These are phyloP conservation scores for Annulohypoxylon moriforme DNA, from an alignment of 495 filamentous ascomycete species.

Conservation along the genomic window DNA sequence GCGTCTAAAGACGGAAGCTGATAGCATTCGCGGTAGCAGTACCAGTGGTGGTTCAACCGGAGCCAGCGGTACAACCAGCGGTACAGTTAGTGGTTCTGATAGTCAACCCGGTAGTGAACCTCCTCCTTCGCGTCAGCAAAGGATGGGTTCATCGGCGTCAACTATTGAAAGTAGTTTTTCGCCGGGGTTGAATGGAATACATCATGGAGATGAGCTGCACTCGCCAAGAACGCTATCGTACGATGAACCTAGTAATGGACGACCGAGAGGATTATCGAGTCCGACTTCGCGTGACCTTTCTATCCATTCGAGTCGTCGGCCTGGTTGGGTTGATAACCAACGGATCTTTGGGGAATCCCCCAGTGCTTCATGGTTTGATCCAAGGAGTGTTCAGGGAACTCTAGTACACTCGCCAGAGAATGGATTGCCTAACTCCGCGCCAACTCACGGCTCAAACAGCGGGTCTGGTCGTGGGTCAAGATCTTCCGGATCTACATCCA, in stretches of 20 bases:
- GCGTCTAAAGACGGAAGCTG: slow-evolving; percentile 51
- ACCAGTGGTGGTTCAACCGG: slow-evolving; percentile 50
- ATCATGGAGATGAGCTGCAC: slow-evolving; percentile 51
- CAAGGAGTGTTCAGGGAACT: slow-evolving; percentile 34
- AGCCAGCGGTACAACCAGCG: slow-evolving; percentile 54
- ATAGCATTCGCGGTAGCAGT: slow-evolving; percentile 47
- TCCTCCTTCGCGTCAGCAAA: slow-evolving; percentile 53
- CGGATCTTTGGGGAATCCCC: slow-evolving; percentile 30
- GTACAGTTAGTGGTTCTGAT: slow-evolving; percentile 53
- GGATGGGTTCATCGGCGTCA: slow-evolving; percentile 54
- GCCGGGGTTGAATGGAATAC: slow-evolving; percentile 32
- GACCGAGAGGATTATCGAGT: slow-evolving; percentile 43
- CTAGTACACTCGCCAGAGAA: slow-evolving; percentile 45
- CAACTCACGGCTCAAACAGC: slow-evolving; percentile 17
- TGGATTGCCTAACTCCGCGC: slow-evolving; percentile 18
- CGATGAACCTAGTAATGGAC: slow-evolving; percentile 33
- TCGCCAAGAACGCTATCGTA: slow-evolving; percentile 47
- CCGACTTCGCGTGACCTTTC: slow-evolving; percentile 43
- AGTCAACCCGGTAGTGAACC: slow-evolving; percentile 59
- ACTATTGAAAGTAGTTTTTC: slow-evolving; percentile 51
- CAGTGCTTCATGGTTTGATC: slow-evolving; percentile 41
- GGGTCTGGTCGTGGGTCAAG: slow-evolving; percentile 33
- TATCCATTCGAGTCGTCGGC: slow-evolving; percentile 25
- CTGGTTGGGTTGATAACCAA: slow-evolving; percentile 38
- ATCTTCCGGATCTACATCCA: slow-evolving; percentile 42